These are phyloP conservation scores for Agastache rugosa DNA, from an alignment of 257 asterid genomes.

Conservation along the genomic window DNA sequence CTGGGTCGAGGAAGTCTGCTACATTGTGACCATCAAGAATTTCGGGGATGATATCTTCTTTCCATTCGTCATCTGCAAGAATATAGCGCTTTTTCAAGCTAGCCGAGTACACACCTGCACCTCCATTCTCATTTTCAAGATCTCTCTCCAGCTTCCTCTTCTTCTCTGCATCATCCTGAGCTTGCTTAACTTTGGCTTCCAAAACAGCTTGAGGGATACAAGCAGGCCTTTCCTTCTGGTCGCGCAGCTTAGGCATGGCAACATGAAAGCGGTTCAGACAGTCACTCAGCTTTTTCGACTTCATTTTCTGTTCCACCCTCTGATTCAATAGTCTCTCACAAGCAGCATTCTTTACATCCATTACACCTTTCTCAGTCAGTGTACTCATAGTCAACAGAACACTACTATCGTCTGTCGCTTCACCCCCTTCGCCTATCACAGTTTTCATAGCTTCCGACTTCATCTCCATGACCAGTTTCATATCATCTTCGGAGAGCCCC, in stretches of 20 bases:
- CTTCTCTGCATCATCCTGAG: slow-evolving; percentile 62
- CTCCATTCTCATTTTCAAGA: slow-evolving; percentile 94
- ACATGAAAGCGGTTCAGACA: slow-evolving; percentile 93
- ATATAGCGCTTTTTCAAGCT: slow-evolving; percentile 83
- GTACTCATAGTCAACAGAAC: slow-evolving; percentile 95
- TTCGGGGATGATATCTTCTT: slow-evolving; percentile 85
- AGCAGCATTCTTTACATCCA: slow-evolving; percentile 87
- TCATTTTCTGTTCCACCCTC: slow-evolving; percentile 91
- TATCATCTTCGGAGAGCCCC: slow-evolving; percentile 80
- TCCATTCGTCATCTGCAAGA: slow-evolving; percentile 89
- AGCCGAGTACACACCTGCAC: slow-evolving; percentile 99
- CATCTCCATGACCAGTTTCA: slow-evolving; percentile 84
- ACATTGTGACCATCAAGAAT: slow-evolving; percentile 95
- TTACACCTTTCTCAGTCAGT: slow-evolving; percentile 91
- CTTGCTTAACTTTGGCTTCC: slow-evolving; percentile 73
- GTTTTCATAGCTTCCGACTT: slow-evolving; percentile 92
- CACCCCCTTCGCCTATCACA: slow-evolving; percentile 89
- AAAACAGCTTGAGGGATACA: slow-evolving; percentile 88
- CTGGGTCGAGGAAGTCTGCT: slow-evolving; percentile 89
- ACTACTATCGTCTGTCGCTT: slow-evolving; percentile 60
- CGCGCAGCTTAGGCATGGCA: slow-evolving; percentile 91
- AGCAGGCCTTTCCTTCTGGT: slow-evolving; percentile 78
- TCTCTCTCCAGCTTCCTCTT: slow-evolving; percentile 83
- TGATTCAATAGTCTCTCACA: slow-evolving; percentile 91
- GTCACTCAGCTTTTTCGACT: slow-evolving; percentile 83